Percentiles rank a stretch among this genome's conserved stretches.
These are phyloP conservation scores for Barnettozyma vustinii DNA, from an alignment of 805 yeast genomes.

Conservation along the genomic window DNA sequence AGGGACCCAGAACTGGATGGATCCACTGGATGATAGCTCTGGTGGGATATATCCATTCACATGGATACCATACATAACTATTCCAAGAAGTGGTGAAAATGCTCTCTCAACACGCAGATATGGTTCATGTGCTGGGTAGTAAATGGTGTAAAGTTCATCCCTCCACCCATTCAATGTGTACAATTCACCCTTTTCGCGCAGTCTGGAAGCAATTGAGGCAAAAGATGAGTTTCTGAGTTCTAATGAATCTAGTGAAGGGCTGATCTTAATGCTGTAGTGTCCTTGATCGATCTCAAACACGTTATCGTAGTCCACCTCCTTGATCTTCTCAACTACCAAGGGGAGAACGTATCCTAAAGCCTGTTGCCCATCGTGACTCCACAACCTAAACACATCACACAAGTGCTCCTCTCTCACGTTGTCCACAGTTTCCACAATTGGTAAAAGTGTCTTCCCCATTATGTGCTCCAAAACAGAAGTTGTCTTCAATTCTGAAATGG, in stretches of 20 bases:
- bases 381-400: conserved; percentile 4
- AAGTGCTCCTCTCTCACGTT: conserved; percentile 20
- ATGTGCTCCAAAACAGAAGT: not conserved
- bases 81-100: conserved; percentile 74
- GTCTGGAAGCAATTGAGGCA: conserved; percentile 34
- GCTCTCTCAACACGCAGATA: conserved; percentile 79
- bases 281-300: conserved; percentile 23
- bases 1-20: conserved; percentile 74
- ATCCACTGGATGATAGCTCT: conserved; percentile 31
- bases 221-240: conserved; percentile 39
- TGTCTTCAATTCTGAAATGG: not conserved
- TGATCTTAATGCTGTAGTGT: conserved; percentile 26
- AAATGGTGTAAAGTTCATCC: conserved; percentile 72
- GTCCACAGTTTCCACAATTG: conserved; percentile 18
- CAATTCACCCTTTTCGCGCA: conserved; percentile 34
- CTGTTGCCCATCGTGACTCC: conserved; percentile 16
- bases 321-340: conserved; percentile 9
- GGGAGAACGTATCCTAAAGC: conserved; percentile 14
- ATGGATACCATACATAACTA: conserved; percentile 87
- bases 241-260: conserved; percentile 28
- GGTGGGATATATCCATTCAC: conserved; percentile 70
- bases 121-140: conserved; percentile 45
- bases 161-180: conserved; percentile 70
- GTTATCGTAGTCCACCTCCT: conserved; percentile 2
- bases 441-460: not conserved